Evolutionary conservation across 2,329 filamentous ascomycete species (phyloP).

Genomic region (Pseudogymnoascus verrucosus): DNA sequence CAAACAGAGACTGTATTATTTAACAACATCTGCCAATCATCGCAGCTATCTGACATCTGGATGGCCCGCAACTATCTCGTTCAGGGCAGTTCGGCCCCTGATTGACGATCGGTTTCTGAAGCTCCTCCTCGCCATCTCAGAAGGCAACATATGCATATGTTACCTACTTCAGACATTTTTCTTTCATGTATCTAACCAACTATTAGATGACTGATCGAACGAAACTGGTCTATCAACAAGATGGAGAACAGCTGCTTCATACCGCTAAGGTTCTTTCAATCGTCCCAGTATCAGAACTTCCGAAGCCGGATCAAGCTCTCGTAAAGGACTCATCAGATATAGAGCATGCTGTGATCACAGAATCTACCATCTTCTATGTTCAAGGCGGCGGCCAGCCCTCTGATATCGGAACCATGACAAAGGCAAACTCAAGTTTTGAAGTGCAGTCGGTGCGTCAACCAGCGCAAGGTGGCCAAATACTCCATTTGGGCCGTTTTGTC

Average conservation of each 20-base stretch:
- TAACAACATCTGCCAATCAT: no score
- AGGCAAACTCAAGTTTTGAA: slow-evolving; percentile 32
- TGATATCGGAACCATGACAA: slow-evolving; percentile 52
- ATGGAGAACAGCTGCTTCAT: not conserved
- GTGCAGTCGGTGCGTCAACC: slow-evolving; percentile 52
- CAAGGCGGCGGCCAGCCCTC: slow-evolving; percentile 69
- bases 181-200: not conserved
- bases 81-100: no score
- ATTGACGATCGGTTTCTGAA: no score
- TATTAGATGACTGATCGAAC: not conserved
- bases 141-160: no score
- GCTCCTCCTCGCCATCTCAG: no score
- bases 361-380: slow-evolving; percentile 65
- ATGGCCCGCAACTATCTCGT: no score
- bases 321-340: slow-evolving; percentile 48
- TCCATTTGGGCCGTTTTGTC: slow-evolving; percentile 58
- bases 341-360: slow-evolving; percentile 51
- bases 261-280: slow-evolving; percentile 15
- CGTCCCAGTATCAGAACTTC: slow-evolving; percentile 16
- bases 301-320: slow-evolving; percentile 30
- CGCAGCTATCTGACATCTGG: no score
- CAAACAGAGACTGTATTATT: no score
- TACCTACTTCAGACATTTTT: no score
- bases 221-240: slow-evolving; percentile 4
- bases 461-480: slow-evolving; percentile 42